Percentiles rank a stretch among this genome's conserved stretches.
Evolutionary conservation across 148 eudicot species (phyloP).

Genomic region (Fagopyrum esculentum): DNA sequence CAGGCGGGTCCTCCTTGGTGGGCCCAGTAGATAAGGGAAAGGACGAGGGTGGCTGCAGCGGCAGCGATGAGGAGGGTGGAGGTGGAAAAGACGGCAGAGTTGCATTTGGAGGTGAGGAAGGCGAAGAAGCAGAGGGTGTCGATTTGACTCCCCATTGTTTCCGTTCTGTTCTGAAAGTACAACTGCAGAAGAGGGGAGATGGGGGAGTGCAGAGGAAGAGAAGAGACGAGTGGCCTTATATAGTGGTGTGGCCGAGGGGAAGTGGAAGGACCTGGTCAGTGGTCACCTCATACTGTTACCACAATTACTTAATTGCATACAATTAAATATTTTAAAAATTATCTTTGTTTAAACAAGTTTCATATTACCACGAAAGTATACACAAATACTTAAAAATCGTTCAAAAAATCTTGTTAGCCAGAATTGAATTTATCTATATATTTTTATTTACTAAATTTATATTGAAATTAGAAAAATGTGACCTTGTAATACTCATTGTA

Average conservation of each 20-base stretch:
- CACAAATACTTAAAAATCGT: no score
- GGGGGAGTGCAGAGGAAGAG: neutral
- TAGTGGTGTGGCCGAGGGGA: neutral
- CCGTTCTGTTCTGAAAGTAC: no score
- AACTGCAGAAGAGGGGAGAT: neutral
- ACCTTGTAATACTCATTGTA: no score
- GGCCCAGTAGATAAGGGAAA: slow-evolving; percentile 41
- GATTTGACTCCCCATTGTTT: neutral
- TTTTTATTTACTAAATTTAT: no score
- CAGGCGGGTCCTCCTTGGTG: slow-evolving; percentile 81
- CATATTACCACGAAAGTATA: no score
- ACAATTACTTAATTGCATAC: no score
- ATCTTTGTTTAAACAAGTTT: no score
- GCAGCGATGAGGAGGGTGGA: neutral
- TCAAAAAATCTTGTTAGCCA: no score
- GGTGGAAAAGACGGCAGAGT: slow-evolving; percentile 10
- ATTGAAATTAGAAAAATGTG: no score
- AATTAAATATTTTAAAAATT: no score
- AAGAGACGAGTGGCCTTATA: neutral
- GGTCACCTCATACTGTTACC: neutral
- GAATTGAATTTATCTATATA: no score
- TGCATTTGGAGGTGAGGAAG: slow-evolving; percentile 44
- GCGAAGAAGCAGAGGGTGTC: slow-evolving; percentile 60
- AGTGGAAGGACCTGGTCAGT: neutral
- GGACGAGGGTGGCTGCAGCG: neutral